Base-by-base conservation (phyloP, 192 early-diverging fungal genomes). In the Chytriomyces sp. region DNA sequence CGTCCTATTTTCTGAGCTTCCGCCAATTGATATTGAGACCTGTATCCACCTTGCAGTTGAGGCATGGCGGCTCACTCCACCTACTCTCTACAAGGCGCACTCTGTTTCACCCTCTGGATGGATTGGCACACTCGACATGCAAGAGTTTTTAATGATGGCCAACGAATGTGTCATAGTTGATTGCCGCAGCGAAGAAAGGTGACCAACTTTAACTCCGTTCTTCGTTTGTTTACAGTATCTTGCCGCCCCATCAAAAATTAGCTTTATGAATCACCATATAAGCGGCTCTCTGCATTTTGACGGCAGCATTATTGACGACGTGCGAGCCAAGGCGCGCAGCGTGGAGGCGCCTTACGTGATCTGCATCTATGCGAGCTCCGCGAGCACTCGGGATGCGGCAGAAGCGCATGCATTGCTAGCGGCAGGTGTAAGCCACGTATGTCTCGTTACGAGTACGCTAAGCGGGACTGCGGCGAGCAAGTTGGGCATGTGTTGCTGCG, bases 1-100 rank as follows among this genome's bases (percentile, higher is more conserved):
- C 74, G 40, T 79, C 12, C 63, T 80, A 17, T 77, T 83, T 67
- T 66, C 74, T 12, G 82, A 83, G 2, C 88, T 92, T 49, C 86
- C 90, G 2, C 83, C 85, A 60, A 85, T 93, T 68, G 55, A 55
- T 55, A 66, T 66, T 32, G 64, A 66, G 55, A 54, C 52, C 26
- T 36, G 25, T 8, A 61, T 61, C 59, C 38, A 31, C 36, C 19
- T 32, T 12, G 59, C 59, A 10, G 32, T 36, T 8, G 59, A 61
- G 32, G 33, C 14, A 3, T 61, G 59, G 59, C 59, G 59, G 12
- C 26, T 34, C 6, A 61, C 59, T 36, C 59, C 59, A 34, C 59
- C 59, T 10, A 36, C 59, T 0, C 12, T 61, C 12, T 61, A 36
- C 25, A 19, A 30, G 7, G 32, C 38, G 30, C 25, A 30, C 12